phyloP scores from a whole-genome alignment of 805 yeast genomes.

The Barnettozyma vustinii region DNA sequence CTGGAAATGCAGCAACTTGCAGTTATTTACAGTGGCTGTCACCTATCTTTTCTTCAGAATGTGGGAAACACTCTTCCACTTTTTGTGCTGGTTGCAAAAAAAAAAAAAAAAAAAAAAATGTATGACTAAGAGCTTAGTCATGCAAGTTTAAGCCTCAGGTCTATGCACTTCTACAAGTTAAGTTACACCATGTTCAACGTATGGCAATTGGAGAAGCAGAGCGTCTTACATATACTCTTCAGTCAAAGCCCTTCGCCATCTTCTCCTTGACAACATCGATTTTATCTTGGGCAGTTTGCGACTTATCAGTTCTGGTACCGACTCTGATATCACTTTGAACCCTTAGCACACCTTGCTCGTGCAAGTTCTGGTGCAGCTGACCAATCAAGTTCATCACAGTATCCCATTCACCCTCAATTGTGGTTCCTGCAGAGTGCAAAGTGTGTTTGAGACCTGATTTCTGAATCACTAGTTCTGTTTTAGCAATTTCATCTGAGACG shows the following conservation, averaged over 20 bases:
- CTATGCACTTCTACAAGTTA: no score
- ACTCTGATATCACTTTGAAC: constrained; percentile 83
- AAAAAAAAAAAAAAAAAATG: background rate
- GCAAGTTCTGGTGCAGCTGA: constrained; percentile 66
- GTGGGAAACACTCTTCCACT: background rate
- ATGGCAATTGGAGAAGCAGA: background rate
- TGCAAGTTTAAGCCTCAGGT: background rate
- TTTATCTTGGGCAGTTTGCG: constrained; percentile 68
- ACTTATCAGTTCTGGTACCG: constrained; percentile 78
- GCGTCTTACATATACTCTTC: background rate
- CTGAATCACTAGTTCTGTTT: constrained; percentile 59
- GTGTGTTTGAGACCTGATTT: constrained; percentile 59
- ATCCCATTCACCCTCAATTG: constrained; percentile 89
- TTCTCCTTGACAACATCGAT: constrained; percentile 58
- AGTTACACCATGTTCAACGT: background rate
- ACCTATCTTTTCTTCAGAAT: background rate
- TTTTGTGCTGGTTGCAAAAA: background rate
- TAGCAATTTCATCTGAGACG: constrained; percentile 74
- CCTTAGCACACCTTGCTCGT: constrained; percentile 65
- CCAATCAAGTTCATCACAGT: constrained; percentile 80
- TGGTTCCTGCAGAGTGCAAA: constrained; percentile 89
- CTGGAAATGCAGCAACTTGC: background rate
- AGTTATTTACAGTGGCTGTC: background rate
- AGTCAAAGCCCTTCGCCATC: constrained; percentile 23
- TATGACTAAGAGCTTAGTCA: background rate